Base-by-base conservation (phyloP, 2,329 filamentous ascomycete genomes). In the Pestalotiopsis sp. region DNA sequence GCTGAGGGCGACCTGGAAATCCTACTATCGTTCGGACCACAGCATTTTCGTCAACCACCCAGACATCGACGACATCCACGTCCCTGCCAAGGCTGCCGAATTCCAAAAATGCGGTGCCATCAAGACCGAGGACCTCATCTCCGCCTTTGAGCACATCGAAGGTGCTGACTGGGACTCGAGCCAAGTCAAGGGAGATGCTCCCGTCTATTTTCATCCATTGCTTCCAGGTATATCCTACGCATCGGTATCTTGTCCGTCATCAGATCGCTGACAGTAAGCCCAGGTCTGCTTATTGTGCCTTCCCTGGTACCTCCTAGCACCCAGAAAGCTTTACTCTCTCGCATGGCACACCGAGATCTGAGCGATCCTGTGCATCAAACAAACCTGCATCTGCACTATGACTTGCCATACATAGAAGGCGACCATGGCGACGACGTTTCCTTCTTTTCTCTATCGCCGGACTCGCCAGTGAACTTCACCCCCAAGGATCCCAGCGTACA, bases 311-410 rank as follows among this genome's bases (percentile, higher is more conserved):
- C 94, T 4, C 86, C 88, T 17, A 75, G 82, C 5, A 84, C 93
- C 14, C 96, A 99, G 78, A 82, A 85, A 69, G 81, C 83, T 49
- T 84, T 98, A 2, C 85, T 98, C 4, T 88, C 89, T 59, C 89
- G 88, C 67, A 86, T 97, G 71, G 84, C 98, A 38, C 93, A 97
- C 80, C 87, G 84, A 27, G 92, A 97, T 78, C 87, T 97, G 17
- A 90, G 90, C 70, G 88, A 92, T 72, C 88, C 90, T 3, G 78
- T 83, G 3, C 94, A 98, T 78, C 88, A 92, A 76, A 98, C 95
- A 66, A 99, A 98, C 79, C 83, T 98, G n/a, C 92, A 97, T 80
- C 85, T 94, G 1, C 93, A 97, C 80, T 93, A 95, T 79, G 77
- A 90, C 39, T 78, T 97, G 5, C 85, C 88, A 6, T 95, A 95